Conservation (phyloP, 345 rosid genomes). For the Salix dunnii region DNA sequence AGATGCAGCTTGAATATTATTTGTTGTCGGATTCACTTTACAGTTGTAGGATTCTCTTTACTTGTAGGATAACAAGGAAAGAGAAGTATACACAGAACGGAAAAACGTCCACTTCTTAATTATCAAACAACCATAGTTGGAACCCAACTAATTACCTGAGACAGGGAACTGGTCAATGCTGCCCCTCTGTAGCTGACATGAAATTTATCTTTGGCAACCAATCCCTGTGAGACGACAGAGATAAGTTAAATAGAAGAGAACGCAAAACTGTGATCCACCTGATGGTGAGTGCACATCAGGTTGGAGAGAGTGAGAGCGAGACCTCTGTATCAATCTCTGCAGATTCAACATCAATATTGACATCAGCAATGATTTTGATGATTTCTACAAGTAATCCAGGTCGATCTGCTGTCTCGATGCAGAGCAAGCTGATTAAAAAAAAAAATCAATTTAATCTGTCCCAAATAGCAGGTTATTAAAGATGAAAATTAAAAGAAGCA, state of each 20-base stretch:
- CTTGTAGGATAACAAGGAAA: too few relatives aligned
- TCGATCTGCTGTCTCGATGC: constrained; percentile 88
- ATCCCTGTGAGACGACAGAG: constrained; percentile 47
- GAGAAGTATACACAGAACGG: background rate
- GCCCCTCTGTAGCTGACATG: constrained; percentile 94
- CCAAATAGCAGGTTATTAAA: background rate
- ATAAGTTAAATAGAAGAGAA: background rate
- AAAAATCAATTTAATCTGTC: background rate
- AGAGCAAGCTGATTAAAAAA: constrained; percentile 63
- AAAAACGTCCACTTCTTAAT: background rate
- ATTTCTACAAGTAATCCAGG: constrained; percentile 91
- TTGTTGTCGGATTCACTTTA: background rate
- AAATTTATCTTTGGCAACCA: constrained; percentile 88
- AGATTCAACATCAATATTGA: constrained; percentile 81
- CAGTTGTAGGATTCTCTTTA: too few relatives aligned
- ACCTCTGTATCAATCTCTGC: constrained; percentile 97
- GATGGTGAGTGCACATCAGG: background rate
- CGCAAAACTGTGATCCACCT: background rate
- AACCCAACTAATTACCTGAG: constrained; percentile 50
- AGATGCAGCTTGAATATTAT: background rate
- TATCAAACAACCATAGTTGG: background rate
- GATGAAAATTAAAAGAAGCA: background rate
- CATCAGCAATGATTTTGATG: constrained; percentile 71
- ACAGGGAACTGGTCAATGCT: constrained; percentile 61
- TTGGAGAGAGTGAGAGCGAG: constrained; percentile 2